Base-by-base conservation (phyloP, 2,329 filamentous ascomycete genomes). In the Hansfordia pulvinata region DNA sequence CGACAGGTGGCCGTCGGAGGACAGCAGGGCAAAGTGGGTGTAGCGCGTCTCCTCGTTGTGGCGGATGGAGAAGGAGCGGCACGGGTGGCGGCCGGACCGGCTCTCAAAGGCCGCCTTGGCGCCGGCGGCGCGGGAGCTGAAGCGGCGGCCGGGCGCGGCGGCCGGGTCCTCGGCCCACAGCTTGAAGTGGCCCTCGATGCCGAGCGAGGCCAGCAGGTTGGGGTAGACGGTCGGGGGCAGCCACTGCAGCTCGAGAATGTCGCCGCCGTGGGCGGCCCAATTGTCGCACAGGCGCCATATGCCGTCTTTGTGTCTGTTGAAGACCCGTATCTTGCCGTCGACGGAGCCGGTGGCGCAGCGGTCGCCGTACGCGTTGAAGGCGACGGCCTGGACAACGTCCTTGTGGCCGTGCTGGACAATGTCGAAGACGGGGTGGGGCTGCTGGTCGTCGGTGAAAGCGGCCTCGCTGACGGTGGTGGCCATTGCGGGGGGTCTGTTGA, bases 231-330 rank as follows among this genome's bases (percentile, higher is more conserved):
- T 88, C 0, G 85, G 81, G 1, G 85, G 83, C 30, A 93, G 81
- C 86, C 88, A 96, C 63, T 90, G 83, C 29, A 93, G 75, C 65
- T 93, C 84, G 33, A 85, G 64, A 35, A 96, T 79, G 53, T 94
- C 85, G 26, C 83, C 83, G 46, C 84, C 80, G 49, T 96, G 88
- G 11, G 84, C 88, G 25, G 70, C 74, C 84, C 86, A 94, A 30
- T 73, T 84, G 55, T 96, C 88, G 46, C 76, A 80, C 19, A 90
- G 58, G 27, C 71, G 66, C 83, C 85, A 93, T 30, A 70, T 61
- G 21, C 74, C 73, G 40, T 84, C 78, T 38, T 76, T 75, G 46
- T 90, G 78, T 25, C 77, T 69, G 52, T 88, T 83, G 67, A 88
- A 94, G 35, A 94, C 80, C 47, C 86, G 84, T 43, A 96, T 78